Percentiles rank a stretch among this genome's conserved stretches.
Evolutionary conservation across 2,329 filamentous ascomycete genomes (phyloP).

Genomic region (Neurospora crassa): DNA sequence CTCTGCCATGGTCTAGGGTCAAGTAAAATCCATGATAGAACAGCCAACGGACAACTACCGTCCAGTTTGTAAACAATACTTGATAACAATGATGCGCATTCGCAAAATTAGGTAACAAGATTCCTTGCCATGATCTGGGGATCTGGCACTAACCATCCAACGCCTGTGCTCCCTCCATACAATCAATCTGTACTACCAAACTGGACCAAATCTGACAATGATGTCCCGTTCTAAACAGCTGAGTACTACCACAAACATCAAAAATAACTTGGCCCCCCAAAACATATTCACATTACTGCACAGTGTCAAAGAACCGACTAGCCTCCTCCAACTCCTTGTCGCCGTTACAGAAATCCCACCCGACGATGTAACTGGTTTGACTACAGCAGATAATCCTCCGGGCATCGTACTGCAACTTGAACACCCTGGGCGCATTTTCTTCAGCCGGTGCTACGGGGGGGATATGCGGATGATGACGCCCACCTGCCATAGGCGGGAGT

Average conservation of each 20-base stretch:
- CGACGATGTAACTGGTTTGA: constrained; percentile 83
- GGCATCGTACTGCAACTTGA: constrained; percentile 95
- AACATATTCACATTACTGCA: constrained; percentile 31
- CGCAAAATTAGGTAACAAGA: neutral
- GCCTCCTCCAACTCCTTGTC: constrained; percentile 73
- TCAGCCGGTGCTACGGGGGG: constrained; percentile 10
- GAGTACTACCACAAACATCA: neutral
- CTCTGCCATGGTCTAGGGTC: neutral
- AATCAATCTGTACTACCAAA: neutral
- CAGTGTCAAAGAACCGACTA: constrained; percentile 63
- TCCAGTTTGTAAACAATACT: neutral
- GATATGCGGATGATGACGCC: constrained; percentile 14
- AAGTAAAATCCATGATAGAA: neutral
- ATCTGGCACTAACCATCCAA: neutral
- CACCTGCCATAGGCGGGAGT: constrained; percentile 4
- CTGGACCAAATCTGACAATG: neutral
- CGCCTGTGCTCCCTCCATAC: neutral
- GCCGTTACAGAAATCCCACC: constrained; percentile 93
- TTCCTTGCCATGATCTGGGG: neutral
- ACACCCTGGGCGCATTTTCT: constrained; percentile 55
- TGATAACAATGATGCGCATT: neutral
- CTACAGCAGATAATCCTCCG: constrained; percentile 90
- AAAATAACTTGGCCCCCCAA: neutral
- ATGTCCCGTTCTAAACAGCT: neutral
- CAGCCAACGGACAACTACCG: neutral